phyloP scores from a whole-genome alignment of 176 grass and related monocot genomes.

The Oryza australiensis region DNA sequence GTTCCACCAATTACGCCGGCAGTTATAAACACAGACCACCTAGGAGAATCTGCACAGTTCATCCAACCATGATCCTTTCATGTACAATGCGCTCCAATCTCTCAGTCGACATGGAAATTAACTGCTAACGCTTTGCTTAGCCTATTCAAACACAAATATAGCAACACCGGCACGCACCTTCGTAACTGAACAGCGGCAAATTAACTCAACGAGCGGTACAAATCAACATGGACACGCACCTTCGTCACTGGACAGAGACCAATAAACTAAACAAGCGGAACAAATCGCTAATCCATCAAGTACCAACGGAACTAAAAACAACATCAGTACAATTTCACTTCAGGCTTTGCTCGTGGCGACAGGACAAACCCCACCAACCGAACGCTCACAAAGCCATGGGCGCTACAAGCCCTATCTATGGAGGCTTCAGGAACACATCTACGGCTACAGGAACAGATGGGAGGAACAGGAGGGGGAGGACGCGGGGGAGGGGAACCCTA shows the following conservation, averaged over 20 bases:
- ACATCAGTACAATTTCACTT: not conserved
- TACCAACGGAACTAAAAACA: not conserved
- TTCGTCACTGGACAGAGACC: not conserved
- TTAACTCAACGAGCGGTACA: not conserved
- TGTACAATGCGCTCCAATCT: not conserved
- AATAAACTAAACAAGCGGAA: not conserved
- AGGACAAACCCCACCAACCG: not conserved
- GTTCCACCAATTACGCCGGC: not conserved
- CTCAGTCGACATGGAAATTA: not conserved
- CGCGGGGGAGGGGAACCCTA: slow-evolving; percentile 11
- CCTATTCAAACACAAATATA: not conserved
- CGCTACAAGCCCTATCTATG: not conserved
- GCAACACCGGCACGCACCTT: not conserved
- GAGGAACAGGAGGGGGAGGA: not conserved
- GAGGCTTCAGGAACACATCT: not conserved
- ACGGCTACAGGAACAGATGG: not conserved
- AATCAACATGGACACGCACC: too few relatives aligned
- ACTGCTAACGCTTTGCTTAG: not conserved
- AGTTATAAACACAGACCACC: not conserved
- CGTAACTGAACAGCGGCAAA: not conserved
- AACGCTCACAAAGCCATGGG: not conserved
- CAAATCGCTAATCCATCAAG: not conserved
- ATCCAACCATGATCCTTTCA: not conserved
- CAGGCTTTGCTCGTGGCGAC: not conserved
- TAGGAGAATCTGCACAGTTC: not conserved